These are phyloP conservation scores for Helicocarpus griseus DNA, from an alignment of 2,329 filamentous ascomycete genomes.

Conservation along the genomic window DNA sequence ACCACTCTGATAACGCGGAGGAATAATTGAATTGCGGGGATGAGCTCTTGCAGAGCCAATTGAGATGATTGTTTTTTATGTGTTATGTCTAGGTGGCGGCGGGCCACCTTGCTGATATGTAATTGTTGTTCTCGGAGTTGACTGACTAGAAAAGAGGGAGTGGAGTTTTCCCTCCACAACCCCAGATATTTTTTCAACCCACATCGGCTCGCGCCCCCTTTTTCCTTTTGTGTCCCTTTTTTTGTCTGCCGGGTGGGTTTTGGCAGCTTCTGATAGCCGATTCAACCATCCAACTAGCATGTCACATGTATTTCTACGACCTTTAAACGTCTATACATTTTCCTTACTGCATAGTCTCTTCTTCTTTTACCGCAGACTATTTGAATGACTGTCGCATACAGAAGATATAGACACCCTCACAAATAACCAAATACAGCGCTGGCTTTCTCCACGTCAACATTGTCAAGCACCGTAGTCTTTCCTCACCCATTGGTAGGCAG, in stretches of 20 bases:
- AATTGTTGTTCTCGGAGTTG: not conserved
- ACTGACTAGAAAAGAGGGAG: not conserved
- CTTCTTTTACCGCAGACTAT: not conserved
- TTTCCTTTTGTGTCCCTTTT: not conserved
- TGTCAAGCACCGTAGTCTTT: too few species aligned
- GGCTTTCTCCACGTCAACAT: too few species aligned
- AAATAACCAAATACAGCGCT: too few species aligned
- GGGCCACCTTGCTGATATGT: not conserved
- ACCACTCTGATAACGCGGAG: constrained; percentile 34
- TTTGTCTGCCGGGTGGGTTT: not conserved
- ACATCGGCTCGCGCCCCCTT: not conserved
- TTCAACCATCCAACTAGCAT: not conserved
- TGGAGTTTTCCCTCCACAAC: not conserved
- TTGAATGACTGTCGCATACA: too few species aligned
- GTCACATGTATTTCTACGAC: constrained; percentile 3
- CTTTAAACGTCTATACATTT: not conserved
- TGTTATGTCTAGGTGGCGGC: too few species aligned
- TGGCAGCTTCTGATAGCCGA: not conserved
- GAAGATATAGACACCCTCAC: too few species aligned
- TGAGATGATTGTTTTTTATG: too few species aligned
- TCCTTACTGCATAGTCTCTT: not conserved
- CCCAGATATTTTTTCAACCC: not conserved
- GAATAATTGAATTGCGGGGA: constrained; percentile 7
- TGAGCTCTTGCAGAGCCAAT: not conserved
- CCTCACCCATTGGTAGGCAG: too few species aligned